phyloP scores from a whole-genome alignment of 2,329 filamentous ascomycete species.

The Aspergillus fumigatus region DNA sequence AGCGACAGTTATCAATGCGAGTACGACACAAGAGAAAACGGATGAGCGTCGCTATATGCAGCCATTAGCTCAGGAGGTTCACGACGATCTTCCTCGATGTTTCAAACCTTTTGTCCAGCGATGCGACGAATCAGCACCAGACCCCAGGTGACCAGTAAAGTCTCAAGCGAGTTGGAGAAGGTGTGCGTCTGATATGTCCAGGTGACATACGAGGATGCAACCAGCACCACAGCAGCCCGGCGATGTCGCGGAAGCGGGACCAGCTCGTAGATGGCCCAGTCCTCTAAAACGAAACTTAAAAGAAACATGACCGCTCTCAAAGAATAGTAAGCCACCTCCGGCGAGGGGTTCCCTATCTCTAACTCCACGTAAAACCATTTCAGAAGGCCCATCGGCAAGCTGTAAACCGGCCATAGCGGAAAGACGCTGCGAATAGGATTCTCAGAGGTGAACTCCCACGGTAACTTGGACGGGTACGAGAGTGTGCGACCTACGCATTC shows the following conservation, averaged over 20 bases:
- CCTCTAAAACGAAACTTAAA: conserved; percentile 91
- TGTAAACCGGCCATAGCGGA: conserved; percentile 92
- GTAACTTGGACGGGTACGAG: conserved; percentile 79
- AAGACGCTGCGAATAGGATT: conserved; percentile 92
- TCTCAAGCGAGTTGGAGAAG: conserved; percentile 96
- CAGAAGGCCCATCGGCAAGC: conserved; percentile 85
- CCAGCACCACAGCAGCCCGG: conserved; percentile 70
- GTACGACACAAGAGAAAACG: conserved; percentile 67
- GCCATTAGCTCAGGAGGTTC: conserved; percentile 8
- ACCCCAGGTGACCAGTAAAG: conserved; percentile 86
- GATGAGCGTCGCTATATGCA: conserved; percentile 64
- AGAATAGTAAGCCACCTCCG: conserved; percentile 85
- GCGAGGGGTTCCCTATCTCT: conserved; percentile 67
- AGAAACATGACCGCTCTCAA: conserved; percentile 88
- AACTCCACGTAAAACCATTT: conserved; percentile 90
- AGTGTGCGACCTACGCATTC: conserved; percentile 75
- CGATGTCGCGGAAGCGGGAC: conserved; percentile 69
- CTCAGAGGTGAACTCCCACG: conserved; percentile 92
- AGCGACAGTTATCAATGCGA: conserved; percentile 77
- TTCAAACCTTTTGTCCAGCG: conserved; percentile 64
- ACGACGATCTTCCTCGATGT: not conserved
- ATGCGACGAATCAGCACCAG: conserved; percentile 88
- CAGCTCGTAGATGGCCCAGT: conserved; percentile 94
- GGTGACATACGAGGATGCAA: conserved; percentile 95
- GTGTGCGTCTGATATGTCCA: conserved; percentile 99